Conservation (phyloP, 805 yeast species). For the Maudiozyma serrabonitensis region DNA sequence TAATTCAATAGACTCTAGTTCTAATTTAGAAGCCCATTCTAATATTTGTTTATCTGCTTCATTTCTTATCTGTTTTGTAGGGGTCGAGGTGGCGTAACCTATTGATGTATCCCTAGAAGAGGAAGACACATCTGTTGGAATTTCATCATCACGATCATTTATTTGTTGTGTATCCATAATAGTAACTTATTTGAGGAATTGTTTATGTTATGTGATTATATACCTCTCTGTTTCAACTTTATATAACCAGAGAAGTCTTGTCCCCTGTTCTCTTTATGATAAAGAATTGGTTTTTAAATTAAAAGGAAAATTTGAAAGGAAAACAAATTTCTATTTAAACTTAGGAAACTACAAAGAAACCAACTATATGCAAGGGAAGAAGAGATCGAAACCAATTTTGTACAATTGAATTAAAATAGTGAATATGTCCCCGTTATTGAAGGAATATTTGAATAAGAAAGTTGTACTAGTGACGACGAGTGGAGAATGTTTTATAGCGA, state of each 20-base stretch:
- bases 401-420: too few species aligned
- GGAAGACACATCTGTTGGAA: constrained; percentile 3
- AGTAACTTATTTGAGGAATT: too few species aligned
- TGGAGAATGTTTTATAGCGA: constrained; percentile 42
- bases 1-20: constrained; percentile 38
- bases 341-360: too few species aligned
- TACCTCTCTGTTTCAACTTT: too few species aligned
- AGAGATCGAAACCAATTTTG: too few species aligned
- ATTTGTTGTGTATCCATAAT: too few species aligned
- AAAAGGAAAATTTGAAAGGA: not conserved
- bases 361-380: too few species aligned
- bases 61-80: constrained; percentile 1
- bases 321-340: constrained; percentile 2
- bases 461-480: constrained; percentile 50
- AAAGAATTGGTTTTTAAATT: not conserved
- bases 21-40: constrained; percentile 43
- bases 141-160: not conserved
- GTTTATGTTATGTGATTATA: too few species aligned
- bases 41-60: constrained; percentile 30
- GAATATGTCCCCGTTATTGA: constrained; percentile 24
- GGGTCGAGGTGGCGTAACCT: not conserved
- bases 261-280: too few species aligned
- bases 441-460: constrained; percentile 31
- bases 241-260: too few species aligned
- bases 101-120: not conserved